Evolutionary conservation across 129 eudicot genomes (phyloP).

Genomic region (Artemisia tridentata): DNA sequence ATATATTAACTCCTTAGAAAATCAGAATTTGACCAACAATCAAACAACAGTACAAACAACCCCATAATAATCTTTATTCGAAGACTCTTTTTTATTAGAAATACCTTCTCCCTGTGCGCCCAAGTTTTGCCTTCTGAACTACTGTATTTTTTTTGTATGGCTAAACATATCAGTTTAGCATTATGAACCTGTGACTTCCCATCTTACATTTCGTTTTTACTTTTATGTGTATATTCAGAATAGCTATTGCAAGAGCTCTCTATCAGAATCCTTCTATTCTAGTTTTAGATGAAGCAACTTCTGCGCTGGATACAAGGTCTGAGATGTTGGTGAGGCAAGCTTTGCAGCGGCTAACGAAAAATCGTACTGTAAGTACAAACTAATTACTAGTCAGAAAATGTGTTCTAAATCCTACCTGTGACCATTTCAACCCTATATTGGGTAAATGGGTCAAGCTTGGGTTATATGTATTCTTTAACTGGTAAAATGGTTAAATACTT

Average conservation of each 20-base stretch:
- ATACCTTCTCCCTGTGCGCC: not conserved
- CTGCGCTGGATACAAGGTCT: constrained; percentile 79
- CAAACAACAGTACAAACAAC: too few relatives aligned
- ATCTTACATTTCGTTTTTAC: not conserved
- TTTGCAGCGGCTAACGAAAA: constrained; percentile 68
- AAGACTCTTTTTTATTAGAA: not conserved
- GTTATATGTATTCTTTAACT: too few relatives aligned
- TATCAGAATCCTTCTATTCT: constrained; percentile 85
- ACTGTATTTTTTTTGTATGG: not conserved
- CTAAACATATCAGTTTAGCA: not conserved
- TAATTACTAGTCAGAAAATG: not conserved
- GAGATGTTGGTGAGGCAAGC: constrained; percentile 95
- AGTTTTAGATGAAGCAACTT: constrained; percentile 93
- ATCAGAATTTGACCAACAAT: too few relatives aligned
- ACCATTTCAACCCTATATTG: not conserved
- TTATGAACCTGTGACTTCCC: not conserved
- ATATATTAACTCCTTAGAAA: too few relatives aligned
- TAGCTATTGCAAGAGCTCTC: constrained; percentile 93
- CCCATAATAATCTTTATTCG: not conserved
- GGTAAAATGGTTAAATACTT: too few relatives aligned
- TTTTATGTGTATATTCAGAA: constrained; percentile 35
- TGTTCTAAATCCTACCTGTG: not conserved
- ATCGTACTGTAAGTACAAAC: constrained; percentile 58
- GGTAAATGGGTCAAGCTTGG: not conserved
- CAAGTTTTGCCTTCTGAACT: not conserved